phyloP scores from a whole-genome alignment of 192 early-diverging fungal genomes.

The Coemansia sp. region DNA sequence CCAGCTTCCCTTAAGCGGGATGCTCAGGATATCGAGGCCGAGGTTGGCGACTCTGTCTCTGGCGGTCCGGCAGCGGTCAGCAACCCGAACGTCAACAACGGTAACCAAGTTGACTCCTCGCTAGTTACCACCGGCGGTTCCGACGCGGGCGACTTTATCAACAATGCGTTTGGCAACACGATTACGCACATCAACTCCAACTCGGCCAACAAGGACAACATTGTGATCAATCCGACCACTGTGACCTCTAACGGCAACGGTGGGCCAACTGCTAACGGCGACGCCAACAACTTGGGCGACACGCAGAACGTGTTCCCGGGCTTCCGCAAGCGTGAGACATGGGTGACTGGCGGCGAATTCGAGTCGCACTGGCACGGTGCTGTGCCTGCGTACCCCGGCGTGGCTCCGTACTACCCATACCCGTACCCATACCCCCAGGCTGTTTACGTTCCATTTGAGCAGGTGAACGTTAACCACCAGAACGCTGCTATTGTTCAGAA shows the following conservation, averaged over 20 bases:
- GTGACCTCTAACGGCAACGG: slow-evolving; percentile 26
- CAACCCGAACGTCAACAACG: slow-evolving; percentile 37
- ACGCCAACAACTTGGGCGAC: slow-evolving; percentile 26
- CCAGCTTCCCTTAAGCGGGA: slow-evolving; percentile 6
- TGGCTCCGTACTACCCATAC: background rate
- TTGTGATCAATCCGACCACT: slow-evolving; percentile 26
- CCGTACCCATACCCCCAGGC: background rate
- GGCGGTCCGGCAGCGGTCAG: slow-evolving; percentile 24
- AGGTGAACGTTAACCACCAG: slow-evolving; percentile 30
- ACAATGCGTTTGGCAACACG: slow-evolving; percentile 30
- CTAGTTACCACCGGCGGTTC: slow-evolving; percentile 10
- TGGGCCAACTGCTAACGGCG: slow-evolving; percentile 28
- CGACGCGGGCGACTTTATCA: slow-evolving; percentile 12
- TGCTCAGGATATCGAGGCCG: slow-evolving; percentile 22
- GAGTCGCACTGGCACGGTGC: slow-evolving; percentile 5
- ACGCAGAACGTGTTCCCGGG: slow-evolving; percentile 17
- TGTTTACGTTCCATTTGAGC: background rate
- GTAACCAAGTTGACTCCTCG: slow-evolving; percentile 25
- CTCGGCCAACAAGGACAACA: slow-evolving; percentile 44
- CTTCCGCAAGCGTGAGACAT: slow-evolving; percentile 15
- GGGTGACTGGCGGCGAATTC: background rate
- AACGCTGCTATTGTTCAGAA: slow-evolving; percentile 44
- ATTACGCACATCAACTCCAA: slow-evolving; percentile 35
- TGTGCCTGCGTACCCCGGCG: background rate
- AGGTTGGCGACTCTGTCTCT: slow-evolving; percentile 19